A percentile compares a stretch with the other conserved stretches of the same genome.
Evolutionary conservation across 768 basidiomycete genomes (phyloP).

Genomic region (Hygrocybe punicea): DNA sequence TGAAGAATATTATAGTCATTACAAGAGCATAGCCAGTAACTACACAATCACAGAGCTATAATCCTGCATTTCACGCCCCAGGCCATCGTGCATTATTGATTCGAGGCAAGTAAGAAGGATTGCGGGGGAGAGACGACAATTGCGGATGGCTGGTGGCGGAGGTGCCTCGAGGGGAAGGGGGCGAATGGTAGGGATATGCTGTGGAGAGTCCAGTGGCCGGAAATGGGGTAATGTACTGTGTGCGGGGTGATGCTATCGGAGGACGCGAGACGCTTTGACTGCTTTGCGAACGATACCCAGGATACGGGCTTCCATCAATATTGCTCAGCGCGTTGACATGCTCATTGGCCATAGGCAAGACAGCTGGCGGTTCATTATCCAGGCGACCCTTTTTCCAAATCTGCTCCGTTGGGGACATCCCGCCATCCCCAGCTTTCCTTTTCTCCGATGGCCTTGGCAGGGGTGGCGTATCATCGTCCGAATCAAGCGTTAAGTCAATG

Average conservation of each 20-base stretch:
- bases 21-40: not conserved
- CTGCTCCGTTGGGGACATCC: conserved; percentile 56
- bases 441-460: conserved; percentile 44
- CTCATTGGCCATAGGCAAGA: not conserved
- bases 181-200: not conserved
- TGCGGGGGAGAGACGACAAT: not conserved
- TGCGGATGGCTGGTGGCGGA: not conserved
- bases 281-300: not conserved
- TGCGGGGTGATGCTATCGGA: not conserved
- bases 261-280: not conserved
- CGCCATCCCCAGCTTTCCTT: conserved; percentile 57
- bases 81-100: conserved; percentile 3
- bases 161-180: not conserved
- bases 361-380: conserved; percentile 19
- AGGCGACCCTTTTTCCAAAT: conserved; percentile 68
- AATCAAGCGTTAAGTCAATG: conserved; percentile 82
- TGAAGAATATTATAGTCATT: not conserved
- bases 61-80: not conserved
- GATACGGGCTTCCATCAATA: not conserved
- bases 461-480: conserved; percentile 62
- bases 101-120: not conserved
- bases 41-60: not conserved
- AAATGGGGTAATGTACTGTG: not conserved
- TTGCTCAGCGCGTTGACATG: not conserved
- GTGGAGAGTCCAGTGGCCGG: not conserved